These are phyloP conservation scores for Citeromyces hawaiiensis DNA, from an alignment of 1,139 yeast genomes.

Conservation along the genomic window DNA sequence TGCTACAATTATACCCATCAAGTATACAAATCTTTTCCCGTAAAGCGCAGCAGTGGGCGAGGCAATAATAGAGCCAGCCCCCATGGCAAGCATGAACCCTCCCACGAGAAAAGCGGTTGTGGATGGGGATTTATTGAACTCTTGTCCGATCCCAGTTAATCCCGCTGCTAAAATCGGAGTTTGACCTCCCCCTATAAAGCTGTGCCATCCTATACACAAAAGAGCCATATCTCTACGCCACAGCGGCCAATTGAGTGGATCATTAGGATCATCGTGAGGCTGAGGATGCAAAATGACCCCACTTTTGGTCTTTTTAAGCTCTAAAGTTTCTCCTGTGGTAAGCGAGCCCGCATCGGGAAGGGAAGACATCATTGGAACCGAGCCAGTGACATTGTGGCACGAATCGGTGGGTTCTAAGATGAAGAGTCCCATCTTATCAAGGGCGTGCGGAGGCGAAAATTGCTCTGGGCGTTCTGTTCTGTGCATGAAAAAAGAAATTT, in stretches of 20 bases:
- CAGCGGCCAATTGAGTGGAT: conserved; percentile 59
- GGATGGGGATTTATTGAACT: conserved; percentile 28
- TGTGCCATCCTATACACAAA: conserved; percentile 40
- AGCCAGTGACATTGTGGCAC: too few species aligned
- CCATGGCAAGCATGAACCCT: conserved; percentile 44
- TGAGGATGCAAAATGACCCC: conserved; percentile 56
- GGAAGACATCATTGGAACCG: too few species aligned
- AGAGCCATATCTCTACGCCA: conserved; percentile 46
- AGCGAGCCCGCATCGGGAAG: too few species aligned
- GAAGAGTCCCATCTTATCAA: too few species aligned
- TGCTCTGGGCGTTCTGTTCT: too few species aligned
- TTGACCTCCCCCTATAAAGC: conserved; percentile 52
- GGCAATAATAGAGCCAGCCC: conserved; percentile 43
- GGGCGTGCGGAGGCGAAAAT: too few species aligned
- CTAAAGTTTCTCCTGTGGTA: too few species aligned
- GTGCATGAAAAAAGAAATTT: too few species aligned
- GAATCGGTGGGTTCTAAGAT: too few species aligned
- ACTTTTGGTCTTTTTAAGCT: conserved; percentile 19
- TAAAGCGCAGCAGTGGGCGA: conserved; percentile 46
- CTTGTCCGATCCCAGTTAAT: conserved; percentile 24
- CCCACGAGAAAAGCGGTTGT: conserved; percentile 44
- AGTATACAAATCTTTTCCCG: conserved; percentile 46
- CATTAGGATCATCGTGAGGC: conserved; percentile 64
- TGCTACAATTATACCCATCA: conserved; percentile 33
- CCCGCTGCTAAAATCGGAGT: conserved; percentile 52